Conservation (phyloP, 108 stramenopile genomes). For the Cyclotella sp. region DNA sequence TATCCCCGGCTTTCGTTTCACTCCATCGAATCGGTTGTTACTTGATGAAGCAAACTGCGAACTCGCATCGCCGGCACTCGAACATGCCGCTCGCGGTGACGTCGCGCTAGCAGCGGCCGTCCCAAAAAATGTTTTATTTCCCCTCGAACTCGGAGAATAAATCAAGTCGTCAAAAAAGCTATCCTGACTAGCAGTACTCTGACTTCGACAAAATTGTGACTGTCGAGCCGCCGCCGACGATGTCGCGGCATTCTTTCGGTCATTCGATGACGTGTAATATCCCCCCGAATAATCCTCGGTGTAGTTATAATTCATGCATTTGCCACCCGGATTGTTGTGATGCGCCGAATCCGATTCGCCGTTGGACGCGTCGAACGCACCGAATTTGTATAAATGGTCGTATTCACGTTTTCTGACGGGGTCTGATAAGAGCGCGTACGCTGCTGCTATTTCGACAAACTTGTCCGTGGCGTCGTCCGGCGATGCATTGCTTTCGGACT, state of each 20-base stretch:
- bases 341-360: neutral
- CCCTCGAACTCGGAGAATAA: neutral
- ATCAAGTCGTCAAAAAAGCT: conserved; percentile 47
- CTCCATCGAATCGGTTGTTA: neutral
- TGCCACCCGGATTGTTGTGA: neutral
- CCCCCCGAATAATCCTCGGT: conserved; percentile 45
- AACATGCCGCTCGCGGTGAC: too few species aligned
- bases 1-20: conserved; percentile 24
- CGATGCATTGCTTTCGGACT: neutral
- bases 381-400: conserved; percentile 51
- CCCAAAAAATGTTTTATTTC: neutral
- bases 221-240: neutral
- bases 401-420: conserved; percentile 54
- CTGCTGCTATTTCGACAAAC: conserved; percentile 60
- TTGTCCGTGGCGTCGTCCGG: conserved; percentile 29
- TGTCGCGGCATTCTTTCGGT: neutral
- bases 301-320: conserved; percentile 17
- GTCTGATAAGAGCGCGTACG: conserved; percentile 64
- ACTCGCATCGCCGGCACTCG: neutral
- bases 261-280: conserved; percentile 28
- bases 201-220: neutral
- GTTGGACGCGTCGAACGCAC: conserved; percentile 32
- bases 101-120: neutral
- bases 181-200: conserved; percentile 25
- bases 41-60: neutral